phyloP scores from a whole-genome alignment of 441 rosid species.

The Corymbia calophylla region DNA sequence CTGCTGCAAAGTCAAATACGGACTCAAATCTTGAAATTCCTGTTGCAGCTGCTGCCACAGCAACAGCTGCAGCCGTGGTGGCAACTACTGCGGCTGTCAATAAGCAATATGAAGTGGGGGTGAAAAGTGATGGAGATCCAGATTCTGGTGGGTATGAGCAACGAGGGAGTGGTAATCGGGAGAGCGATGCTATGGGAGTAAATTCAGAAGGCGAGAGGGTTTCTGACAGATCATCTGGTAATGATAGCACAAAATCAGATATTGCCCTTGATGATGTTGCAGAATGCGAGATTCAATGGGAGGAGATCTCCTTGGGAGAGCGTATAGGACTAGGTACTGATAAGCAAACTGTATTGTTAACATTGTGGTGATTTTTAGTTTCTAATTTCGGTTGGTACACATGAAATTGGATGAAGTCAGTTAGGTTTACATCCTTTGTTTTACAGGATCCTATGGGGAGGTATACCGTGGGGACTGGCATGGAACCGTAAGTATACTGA shows the following conservation, averaged over 20 bases:
- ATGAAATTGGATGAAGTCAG: neutral
- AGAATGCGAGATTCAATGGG: slow-evolving; percentile 91
- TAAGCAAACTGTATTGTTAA: neutral
- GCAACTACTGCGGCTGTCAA: slow-evolving; percentile 84
- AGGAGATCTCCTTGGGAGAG: slow-evolving; percentile 83
- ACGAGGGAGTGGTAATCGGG: slow-evolving; percentile 40
- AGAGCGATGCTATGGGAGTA: slow-evolving; percentile 23
- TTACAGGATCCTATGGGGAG: slow-evolving; percentile 96
- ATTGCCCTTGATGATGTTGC: slow-evolving; percentile 68
- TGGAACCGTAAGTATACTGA: slow-evolving; percentile 73
- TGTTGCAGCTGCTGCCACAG: slow-evolving; percentile 95
- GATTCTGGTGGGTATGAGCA: slow-evolving; percentile 37
- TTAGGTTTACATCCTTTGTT: slow-evolving; percentile 7
- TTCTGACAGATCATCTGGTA: slow-evolving; percentile 58
- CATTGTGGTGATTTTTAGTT: slow-evolving; percentile 1
- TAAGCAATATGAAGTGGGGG: slow-evolving; percentile 58
- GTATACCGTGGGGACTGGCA: slow-evolving; percentile 96
- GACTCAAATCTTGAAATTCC: slow-evolving; percentile 74
- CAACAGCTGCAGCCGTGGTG: slow-evolving; percentile 92
- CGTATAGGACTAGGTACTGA: slow-evolving; percentile 95
- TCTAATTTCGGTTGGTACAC: neutral
- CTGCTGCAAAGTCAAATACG: slow-evolving; percentile 61
- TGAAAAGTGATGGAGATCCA: slow-evolving; percentile 47
- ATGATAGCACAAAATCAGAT: slow-evolving; percentile 65
- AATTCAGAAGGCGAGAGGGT: slow-evolving; percentile 57